phyloP scores from a whole-genome alignment of 2,329 filamentous ascomycete species.

The Neopestalotiopsis sp. region DNA sequence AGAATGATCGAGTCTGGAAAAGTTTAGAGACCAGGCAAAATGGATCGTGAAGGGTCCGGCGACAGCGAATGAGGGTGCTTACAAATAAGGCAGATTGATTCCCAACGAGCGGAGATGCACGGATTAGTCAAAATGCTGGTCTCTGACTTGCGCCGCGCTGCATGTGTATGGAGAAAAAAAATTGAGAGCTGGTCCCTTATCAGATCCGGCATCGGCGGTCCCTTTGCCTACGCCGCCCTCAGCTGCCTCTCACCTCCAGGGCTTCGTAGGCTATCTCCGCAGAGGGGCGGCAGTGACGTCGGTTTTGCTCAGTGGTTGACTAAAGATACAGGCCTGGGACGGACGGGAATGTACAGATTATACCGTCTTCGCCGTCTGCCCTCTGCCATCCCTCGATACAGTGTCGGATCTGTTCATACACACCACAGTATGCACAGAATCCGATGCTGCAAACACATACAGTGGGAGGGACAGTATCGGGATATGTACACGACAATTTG shows the following conservation, averaged over 20 bases:
- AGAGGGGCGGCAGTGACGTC: neutral
- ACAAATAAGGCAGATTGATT: constrained; percentile 17
- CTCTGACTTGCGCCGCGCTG: neutral
- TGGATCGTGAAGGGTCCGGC: neutral
- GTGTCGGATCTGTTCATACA: neutral
- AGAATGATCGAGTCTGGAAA: neutral
- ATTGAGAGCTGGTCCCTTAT: constrained; percentile 29
- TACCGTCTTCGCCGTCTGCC: too few relatives aligned
- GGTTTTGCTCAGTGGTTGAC: neutral
- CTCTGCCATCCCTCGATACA: neutral
- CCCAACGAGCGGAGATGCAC: constrained; percentile 22
- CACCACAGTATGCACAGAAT: neutral
- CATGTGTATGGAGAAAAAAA: constrained; percentile 14
- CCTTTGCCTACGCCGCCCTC: neutral
- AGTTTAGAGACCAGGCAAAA: neutral
- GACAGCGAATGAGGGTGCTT: constrained; percentile 14
- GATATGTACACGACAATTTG: neutral
- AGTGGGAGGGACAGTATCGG: neutral
- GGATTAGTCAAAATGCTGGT: constrained; percentile 30
- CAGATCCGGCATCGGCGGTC: constrained; percentile 33
- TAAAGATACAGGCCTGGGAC: too few relatives aligned
- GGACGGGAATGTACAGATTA: too few relatives aligned
- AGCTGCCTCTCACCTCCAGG: neutral
- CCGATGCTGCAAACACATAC: neutral
- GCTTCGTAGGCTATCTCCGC: neutral